phyloP scores from a whole-genome alignment of 306 rosid species.

The Lablab purpureus region DNA sequence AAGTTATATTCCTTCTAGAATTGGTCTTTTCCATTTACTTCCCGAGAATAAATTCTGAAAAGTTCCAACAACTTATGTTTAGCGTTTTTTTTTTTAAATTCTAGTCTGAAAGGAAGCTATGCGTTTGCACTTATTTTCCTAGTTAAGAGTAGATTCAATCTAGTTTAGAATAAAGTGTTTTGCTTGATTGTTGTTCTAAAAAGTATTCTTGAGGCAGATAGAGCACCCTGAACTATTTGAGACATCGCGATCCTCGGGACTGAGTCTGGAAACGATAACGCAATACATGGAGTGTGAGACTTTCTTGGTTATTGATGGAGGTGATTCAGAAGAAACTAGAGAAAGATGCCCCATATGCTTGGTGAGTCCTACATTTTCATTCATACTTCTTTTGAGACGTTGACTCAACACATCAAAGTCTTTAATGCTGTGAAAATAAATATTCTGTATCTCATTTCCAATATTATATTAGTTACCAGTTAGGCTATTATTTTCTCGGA shows the following conservation, averaged over 20 bases:
- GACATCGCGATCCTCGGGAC: background rate
- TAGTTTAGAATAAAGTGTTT: background rate
- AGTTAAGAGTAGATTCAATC: background rate
- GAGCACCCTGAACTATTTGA: too few species aligned
- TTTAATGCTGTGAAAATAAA: background rate
- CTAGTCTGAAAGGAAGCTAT: background rate
- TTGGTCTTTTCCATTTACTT: background rate
- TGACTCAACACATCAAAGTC: background rate
- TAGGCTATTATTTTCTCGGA: background rate
- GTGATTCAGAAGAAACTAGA: background rate
- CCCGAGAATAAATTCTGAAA: background rate
- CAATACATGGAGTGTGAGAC: background rate
- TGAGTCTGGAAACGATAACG: background rate
- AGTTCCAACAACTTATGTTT: background rate
- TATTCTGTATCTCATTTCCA: background rate
- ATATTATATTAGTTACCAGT: background rate
- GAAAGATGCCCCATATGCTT: background rate
- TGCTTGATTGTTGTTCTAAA: background rate
- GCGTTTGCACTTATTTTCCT: background rate
- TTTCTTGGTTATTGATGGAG: background rate
- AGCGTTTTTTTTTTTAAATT: background rate
- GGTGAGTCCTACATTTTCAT: background rate
- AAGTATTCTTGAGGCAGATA: background rate
- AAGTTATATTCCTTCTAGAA: background rate
- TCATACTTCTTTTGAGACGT: background rate